These are phyloP conservation scores for Aspergillus flavus DNA, from an alignment of 2,329 filamentous ascomycete genomes.

Conservation along the genomic window DNA sequence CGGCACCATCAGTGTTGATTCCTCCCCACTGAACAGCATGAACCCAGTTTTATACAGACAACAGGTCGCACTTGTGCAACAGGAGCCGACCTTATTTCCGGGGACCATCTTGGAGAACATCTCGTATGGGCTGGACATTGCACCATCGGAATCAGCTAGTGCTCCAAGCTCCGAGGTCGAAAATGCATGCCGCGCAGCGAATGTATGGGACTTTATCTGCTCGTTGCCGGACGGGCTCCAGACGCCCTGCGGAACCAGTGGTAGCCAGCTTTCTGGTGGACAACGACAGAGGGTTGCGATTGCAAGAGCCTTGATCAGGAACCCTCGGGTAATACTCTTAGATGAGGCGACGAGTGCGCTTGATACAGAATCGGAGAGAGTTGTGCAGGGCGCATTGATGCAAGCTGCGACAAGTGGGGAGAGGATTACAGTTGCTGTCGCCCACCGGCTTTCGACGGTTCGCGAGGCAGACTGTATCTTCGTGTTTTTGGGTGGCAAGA, in stretches of 20 bases:
- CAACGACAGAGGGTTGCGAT: constrained; percentile 59
- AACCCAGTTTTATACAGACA: constrained; percentile 55
- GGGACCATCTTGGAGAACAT: constrained; percentile 72
- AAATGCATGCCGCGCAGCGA: constrained; percentile 43
- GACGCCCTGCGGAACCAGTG: constrained; percentile 56
- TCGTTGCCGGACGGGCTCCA: constrained; percentile 54
- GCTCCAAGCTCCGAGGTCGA: constrained; percentile 34
- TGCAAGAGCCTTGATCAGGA: constrained; percentile 54
- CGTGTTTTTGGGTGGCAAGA: constrained; percentile 42
- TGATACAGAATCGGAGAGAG: constrained; percentile 50
- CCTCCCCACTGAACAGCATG: background rate
- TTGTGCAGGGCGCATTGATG: constrained; percentile 37
- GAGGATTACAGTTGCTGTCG: constrained; percentile 30
- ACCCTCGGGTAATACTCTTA: constrained; percentile 54
- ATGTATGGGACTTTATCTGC: constrained; percentile 54
- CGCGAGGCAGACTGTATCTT: constrained; percentile 76
- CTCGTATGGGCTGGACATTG: constrained; percentile 10
- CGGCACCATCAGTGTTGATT: constrained; percentile 68
- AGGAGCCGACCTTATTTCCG: constrained; percentile 73
- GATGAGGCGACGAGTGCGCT: constrained; percentile 39
- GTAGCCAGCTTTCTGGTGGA: constrained; percentile 56
- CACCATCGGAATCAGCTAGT: background rate
- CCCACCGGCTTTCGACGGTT: constrained; percentile 33
- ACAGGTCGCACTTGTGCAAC: constrained; percentile 70
- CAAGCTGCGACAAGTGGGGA: constrained; percentile 27